Evolutionary conservation across 139 green algal species (phyloP).

Genomic region (Marvania coccoides): DNA sequence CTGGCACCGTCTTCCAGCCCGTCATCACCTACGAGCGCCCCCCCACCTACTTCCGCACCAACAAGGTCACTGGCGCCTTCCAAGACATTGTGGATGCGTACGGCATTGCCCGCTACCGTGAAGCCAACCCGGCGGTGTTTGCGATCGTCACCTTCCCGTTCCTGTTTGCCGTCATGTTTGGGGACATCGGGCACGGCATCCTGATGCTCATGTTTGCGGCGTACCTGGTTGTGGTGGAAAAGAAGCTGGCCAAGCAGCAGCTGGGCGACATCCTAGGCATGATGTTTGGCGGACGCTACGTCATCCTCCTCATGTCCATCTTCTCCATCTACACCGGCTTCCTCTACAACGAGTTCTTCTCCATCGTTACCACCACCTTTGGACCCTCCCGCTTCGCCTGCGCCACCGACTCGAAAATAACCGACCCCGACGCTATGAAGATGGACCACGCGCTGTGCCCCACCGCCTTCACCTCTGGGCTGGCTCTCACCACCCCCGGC

Average conservation of each 20-base stretch:
- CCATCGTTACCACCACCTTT: slow-evolving; percentile 84
- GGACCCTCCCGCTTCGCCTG: slow-evolving; percentile 46
- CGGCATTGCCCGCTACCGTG: slow-evolving; percentile 87
- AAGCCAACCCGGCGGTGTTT: slow-evolving; percentile 92
- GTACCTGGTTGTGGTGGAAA: slow-evolving; percentile 78
- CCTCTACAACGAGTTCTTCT: slow-evolving; percentile 99
- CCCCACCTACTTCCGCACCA: slow-evolving; percentile 90
- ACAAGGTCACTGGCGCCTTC: slow-evolving; percentile 85
- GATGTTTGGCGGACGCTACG: slow-evolving; percentile 89
- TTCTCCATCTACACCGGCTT: slow-evolving; percentile 95
- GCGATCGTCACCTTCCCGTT: slow-evolving; percentile 99
- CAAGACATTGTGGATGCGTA: slow-evolving; percentile 97
- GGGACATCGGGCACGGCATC: slow-evolving; percentile 90
- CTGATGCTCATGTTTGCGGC: slow-evolving; percentile 76
- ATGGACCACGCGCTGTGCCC: slow-evolving; percentile 33
- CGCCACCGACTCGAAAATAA: slow-evolving; percentile 17
- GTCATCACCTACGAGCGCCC: slow-evolving; percentile 76
- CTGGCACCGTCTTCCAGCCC: slow-evolving; percentile 84
- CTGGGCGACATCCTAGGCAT: slow-evolving; percentile 90
- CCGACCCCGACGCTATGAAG: slow-evolving; percentile 27
- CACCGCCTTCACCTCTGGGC: slow-evolving; percentile 32
- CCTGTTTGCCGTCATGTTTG: slow-evolving; percentile 99
- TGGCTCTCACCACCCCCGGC: slow-evolving; percentile 21
- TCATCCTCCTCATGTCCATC: slow-evolving; percentile 92
- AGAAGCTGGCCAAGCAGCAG: slow-evolving; percentile 52